Conservation (phyloP, 2,329 filamentous ascomycete genomes). For the Peltaster fructicola region DNA sequence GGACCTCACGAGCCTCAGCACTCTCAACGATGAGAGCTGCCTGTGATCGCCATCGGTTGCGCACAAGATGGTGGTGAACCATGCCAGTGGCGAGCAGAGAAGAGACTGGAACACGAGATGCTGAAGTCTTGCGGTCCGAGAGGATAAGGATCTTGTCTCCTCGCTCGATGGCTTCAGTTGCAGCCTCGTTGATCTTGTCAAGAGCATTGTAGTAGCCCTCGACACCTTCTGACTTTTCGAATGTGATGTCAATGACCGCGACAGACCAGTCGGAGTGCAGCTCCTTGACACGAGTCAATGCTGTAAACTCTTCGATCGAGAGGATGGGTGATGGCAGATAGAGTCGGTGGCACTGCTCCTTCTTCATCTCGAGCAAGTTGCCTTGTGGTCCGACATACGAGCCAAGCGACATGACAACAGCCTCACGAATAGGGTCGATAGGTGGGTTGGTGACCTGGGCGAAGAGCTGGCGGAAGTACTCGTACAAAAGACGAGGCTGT, state of each 20-base stretch:
- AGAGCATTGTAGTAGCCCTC: conserved; percentile 74
- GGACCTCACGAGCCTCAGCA: conserved; percentile 87
- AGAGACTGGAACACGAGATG: conserved; percentile 70
- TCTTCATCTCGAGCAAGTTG: conserved; percentile 84
- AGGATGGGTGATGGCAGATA: conserved; percentile 77
- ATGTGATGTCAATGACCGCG: conserved; percentile 81
- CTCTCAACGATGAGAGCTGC: conserved; percentile 80
- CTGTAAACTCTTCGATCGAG: conserved; percentile 79
- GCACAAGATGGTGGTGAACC: conserved; percentile 87
- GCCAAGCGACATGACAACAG: conserved; percentile 94
- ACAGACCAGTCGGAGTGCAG: conserved; percentile 70
- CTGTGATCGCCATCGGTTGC: conserved; percentile 87
- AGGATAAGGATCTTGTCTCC: conserved; percentile 74
- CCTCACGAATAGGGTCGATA: conserved; percentile 92
- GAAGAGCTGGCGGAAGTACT: conserved; percentile 96
- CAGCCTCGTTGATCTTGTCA: conserved; percentile 72
- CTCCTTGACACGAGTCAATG: conserved; percentile 57
- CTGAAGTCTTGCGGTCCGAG: conserved; percentile 71
- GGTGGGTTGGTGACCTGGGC: conserved; percentile 96
- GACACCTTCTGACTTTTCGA: conserved; percentile 68
- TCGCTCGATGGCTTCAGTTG: conserved; percentile 66
- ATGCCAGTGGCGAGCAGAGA: conserved; percentile 76
- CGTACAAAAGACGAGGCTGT: conserved; percentile 73
- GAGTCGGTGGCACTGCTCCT: conserved; percentile 71
- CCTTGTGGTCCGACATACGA: conserved; percentile 94